Percentiles rank a stretch among this genome's conserved stretches.
Evolutionary conservation across 805 yeast genomes (phyloP).

Genomic region (Nakazawaea siamensis): DNA sequence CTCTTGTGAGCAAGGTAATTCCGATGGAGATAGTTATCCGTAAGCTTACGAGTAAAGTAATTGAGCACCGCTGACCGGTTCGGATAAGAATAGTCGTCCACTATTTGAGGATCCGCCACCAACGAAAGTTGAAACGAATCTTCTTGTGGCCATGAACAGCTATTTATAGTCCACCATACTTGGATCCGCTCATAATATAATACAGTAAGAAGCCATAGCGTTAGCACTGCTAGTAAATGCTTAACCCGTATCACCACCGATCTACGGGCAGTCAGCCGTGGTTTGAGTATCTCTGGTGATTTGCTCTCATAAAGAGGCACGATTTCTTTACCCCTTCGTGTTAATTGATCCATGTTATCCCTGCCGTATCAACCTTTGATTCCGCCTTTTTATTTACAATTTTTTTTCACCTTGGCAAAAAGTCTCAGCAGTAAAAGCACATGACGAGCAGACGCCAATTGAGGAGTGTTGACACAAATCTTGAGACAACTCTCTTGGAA

Average conservation of each 20-base stretch:
- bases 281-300: too few species aligned
- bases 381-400: not conserved
- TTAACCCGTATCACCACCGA: slow-evolving; percentile 3
- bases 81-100: slow-evolving; percentile 85
- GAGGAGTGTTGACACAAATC: slow-evolving; percentile 4
- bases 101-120: slow-evolving; percentile 91
- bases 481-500: slow-evolving; percentile 4
- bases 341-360: not conserved
- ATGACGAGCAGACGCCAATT: not conserved
- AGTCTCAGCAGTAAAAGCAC: too few species aligned
- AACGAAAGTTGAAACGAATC: slow-evolving; percentile 20
- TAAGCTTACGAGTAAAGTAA: slow-evolving; percentile 47
- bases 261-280: not conserved
- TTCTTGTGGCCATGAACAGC: slow-evolving; percentile 21
- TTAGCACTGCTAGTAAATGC: slow-evolving; percentile 1
- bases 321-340: slow-evolving; percentile 3
- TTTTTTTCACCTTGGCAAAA: too few species aligned
- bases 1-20: slow-evolving; percentile 58
- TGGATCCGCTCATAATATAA: slow-evolving; percentile 39
- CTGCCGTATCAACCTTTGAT: not conserved
- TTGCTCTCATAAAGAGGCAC: too few species aligned
- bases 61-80: slow-evolving; percentile 43
- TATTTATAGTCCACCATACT: slow-evolving; percentile 29
- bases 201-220: slow-evolving; percentile 32
- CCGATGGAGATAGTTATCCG: slow-evolving; percentile 75